Percentiles rank a stretch among this genome's conserved stretches.
Evolutionary conservation across 495 filamentous ascomycete genomes (phyloP).

Genomic region (Letharia lupina): DNA sequence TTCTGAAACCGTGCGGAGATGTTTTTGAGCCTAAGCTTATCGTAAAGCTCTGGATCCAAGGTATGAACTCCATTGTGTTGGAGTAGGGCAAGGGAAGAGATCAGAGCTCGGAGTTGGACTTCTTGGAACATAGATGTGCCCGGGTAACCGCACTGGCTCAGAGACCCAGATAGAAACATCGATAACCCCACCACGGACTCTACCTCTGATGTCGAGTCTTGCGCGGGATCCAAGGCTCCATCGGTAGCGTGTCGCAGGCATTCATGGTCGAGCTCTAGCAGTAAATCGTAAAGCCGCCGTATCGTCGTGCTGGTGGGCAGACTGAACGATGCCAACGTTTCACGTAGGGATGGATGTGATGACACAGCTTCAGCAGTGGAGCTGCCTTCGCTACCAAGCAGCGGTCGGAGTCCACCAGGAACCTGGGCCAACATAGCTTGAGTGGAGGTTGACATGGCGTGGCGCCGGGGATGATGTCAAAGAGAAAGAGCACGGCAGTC

Average conservation of each 20-base stretch:
- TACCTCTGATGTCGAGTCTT: conserved; percentile 6
- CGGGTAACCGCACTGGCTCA: conserved; percentile 1
- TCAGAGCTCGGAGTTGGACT: conserved; percentile 16
- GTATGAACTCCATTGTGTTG: conserved; percentile 9
- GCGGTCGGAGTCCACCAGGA: background rate
- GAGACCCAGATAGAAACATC: conserved; percentile 8
- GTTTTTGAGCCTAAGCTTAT: background rate
- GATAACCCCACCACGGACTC: background rate
- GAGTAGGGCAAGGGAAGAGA: conserved; percentile 17
- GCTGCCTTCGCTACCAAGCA: background rate
- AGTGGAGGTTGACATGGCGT: background rate
- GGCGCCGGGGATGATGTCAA: background rate
- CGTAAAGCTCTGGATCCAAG: background rate
- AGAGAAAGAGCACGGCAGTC: background rate
- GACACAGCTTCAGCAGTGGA: background rate
- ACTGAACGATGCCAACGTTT: conserved; percentile 1
- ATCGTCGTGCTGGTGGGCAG: background rate
- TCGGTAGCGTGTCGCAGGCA: conserved; percentile 8
- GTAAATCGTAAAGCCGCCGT: background rate
- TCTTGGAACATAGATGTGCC: conserved; percentile 4
- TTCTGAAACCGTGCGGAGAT: conserved; percentile 8
- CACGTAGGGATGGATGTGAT: background rate
- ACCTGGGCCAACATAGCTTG: background rate
- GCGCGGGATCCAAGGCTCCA: background rate
- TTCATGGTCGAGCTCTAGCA: conserved; percentile 6